These are phyloP conservation scores for Ophiocordyceps camponoti-floridani DNA, from an alignment of 2,329 filamentous ascomycete genomes.

Conservation along the genomic window DNA sequence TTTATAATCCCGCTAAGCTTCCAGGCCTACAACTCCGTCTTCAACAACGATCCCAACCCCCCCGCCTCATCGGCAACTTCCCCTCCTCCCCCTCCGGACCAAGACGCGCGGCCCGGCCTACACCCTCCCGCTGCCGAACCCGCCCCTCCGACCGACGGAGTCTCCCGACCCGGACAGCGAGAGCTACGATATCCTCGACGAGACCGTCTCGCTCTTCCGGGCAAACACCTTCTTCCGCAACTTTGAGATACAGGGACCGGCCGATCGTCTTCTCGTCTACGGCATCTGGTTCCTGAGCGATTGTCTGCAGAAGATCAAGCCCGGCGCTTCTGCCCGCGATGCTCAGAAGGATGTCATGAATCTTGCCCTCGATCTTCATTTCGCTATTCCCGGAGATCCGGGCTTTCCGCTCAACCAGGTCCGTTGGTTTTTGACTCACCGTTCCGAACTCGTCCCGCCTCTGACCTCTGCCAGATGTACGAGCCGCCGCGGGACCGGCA, in stretches of 20 bases:
- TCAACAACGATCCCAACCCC: slow-evolving; percentile 60
- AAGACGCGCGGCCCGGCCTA: slow-evolving; percentile 91
- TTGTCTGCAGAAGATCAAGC: slow-evolving; percentile 74
- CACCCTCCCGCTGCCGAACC: slow-evolving; percentile 47
- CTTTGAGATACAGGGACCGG: slow-evolving; percentile 95
- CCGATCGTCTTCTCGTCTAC: slow-evolving; percentile 88
- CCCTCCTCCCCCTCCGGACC: slow-evolving; percentile 83
- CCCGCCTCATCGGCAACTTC: slow-evolving; percentile 64
- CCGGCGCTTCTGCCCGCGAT: slow-evolving; percentile 42
- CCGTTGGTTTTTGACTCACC: neutral
- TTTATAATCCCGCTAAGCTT: too few species aligned
- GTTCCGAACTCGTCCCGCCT: neutral
- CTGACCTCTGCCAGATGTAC: slow-evolving; percentile 48
- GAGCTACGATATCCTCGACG: slow-evolving; percentile 91
- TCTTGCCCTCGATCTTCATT: slow-evolving; percentile 78
- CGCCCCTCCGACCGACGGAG: slow-evolving; percentile 39
- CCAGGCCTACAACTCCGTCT: slow-evolving; percentile 95
- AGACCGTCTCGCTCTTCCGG: slow-evolving; percentile 81
- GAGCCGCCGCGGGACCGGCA: slow-evolving; percentile 74
- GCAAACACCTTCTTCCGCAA: slow-evolving; percentile 99
- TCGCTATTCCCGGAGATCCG: slow-evolving; percentile 85
- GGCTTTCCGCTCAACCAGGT: slow-evolving; percentile 85
- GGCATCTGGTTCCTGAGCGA: slow-evolving; percentile 91
- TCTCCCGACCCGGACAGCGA: slow-evolving; percentile 70
- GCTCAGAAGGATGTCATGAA: slow-evolving; percentile 67